Percentiles rank a stretch among this genome's conserved stretches.
Conservation (phyloP, 1,284 basidiomycete genomes). For the Vanrija sp. region DNA sequence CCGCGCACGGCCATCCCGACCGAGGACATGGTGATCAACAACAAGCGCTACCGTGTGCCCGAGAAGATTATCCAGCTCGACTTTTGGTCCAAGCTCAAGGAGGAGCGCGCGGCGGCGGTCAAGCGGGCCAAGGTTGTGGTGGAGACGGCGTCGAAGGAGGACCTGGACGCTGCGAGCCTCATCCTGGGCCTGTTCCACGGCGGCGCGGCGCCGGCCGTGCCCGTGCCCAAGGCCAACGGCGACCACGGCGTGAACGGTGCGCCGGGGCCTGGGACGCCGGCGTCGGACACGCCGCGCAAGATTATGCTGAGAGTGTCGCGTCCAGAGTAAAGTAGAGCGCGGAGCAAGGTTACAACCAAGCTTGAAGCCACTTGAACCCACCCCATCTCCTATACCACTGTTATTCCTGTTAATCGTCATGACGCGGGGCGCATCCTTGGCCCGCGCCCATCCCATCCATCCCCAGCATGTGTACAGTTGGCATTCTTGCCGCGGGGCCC, state of each 20-base stretch:
- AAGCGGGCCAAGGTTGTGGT: constrained; percentile 1
- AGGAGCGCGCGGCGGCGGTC: neutral
- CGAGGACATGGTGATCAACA: constrained; percentile 52
- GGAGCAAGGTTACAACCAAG: too few species aligned
- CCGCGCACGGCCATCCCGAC: constrained; percentile 32
- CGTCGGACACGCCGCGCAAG: constrained; percentile 1
- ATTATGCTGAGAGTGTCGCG: constrained; percentile 19
- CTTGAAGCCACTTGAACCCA: too few species aligned
- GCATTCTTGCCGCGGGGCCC: too few species aligned
- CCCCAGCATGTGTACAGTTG: too few species aligned
- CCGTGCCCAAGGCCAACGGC: neutral
- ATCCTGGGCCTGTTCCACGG: constrained; percentile 15
- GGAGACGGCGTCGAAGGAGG: constrained; percentile 17
- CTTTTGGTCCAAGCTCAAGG: constrained; percentile 79
- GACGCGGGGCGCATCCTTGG: too few species aligned
- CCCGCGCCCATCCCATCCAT: too few species aligned
- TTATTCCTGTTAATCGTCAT: too few species aligned
- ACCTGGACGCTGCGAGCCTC: constrained; percentile 31
- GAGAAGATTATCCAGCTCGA: constrained; percentile 87
- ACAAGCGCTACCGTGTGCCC: constrained; percentile 85
- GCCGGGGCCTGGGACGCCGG: too few species aligned
- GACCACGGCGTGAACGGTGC: neutral
- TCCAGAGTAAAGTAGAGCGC: neutral
- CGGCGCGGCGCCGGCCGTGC: neutral
- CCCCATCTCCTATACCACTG: too few species aligned